Conservation (phyloP, 2,329 filamentous ascomycete species). For the Botrytis hyacinthi region DNA sequence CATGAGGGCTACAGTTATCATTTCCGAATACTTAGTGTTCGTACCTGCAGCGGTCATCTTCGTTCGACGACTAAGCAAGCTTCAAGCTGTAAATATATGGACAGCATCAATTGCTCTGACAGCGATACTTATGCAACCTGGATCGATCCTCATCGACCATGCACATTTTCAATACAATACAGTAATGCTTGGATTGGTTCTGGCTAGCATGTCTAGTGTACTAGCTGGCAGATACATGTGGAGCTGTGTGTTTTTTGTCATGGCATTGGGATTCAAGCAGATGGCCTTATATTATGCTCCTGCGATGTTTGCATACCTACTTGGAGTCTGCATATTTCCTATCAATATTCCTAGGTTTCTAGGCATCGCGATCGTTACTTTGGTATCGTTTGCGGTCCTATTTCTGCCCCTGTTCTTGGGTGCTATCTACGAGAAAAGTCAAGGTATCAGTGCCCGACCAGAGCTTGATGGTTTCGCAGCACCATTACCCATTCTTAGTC, state of each 20-base stretch:
- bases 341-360: constrained; percentile 67
- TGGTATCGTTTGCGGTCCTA: constrained; percentile 70
- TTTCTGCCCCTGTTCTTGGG: constrained; percentile 74
- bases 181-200: constrained; percentile 90
- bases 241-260: constrained; percentile 91
- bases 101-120: constrained; percentile 80
- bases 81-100: constrained; percentile 77
- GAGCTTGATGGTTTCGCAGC: constrained; percentile 58
- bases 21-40: constrained; percentile 89
- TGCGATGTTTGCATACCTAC: constrained; percentile 83
- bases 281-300: constrained; percentile 99
- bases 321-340: constrained; percentile 82
- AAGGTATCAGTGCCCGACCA: constrained; percentile 57
- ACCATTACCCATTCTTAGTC: constrained; percentile 60
- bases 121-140: constrained; percentile 89
- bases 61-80: constrained; percentile 73
- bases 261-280: constrained; percentile 94
- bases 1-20: constrained; percentile 88
- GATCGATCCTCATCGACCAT: constrained; percentile 88
- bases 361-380: constrained; percentile 71
- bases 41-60: constrained; percentile 84
- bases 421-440: constrained; percentile 65
- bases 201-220: constrained; percentile 86
- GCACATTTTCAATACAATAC: constrained; percentile 98
- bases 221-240: constrained; percentile 80